phyloP scores from a whole-genome alignment of 176 grass and related monocot genomes.

The Thalia dealbata region DNA sequence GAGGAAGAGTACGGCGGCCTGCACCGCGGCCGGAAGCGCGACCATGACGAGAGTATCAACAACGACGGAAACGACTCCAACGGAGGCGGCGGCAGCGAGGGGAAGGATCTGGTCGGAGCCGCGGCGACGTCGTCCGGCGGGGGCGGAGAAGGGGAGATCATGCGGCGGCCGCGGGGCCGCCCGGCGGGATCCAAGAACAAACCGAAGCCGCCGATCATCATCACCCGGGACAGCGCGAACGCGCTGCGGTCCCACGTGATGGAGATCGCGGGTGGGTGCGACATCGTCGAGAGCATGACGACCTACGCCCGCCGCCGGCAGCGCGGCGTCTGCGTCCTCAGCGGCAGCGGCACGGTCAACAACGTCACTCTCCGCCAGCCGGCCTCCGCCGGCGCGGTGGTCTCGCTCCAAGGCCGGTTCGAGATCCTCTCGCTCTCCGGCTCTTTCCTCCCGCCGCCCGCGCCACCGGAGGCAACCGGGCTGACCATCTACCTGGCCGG shows the following conservation, averaged over 20 bases:
- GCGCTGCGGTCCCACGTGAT: constrained; percentile 80
- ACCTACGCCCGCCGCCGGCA: constrained; percentile 68
- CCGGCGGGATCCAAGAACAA: constrained; percentile 96
- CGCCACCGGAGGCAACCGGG: constrained; percentile 54
- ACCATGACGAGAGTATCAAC: constrained; percentile 31
- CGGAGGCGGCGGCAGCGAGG: constrained; percentile 11
- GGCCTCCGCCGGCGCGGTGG: constrained; percentile 10
- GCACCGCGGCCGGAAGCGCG: constrained; percentile 36
- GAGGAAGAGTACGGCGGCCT: constrained; percentile 18
- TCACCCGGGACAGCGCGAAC: constrained; percentile 83
- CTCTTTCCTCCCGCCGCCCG: constrained; percentile 73
- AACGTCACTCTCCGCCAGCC: constrained; percentile 68
- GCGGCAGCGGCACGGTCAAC: constrained; percentile 50
- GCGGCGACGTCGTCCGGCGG: constrained; percentile 9
- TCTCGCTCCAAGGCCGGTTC: constrained; percentile 54
- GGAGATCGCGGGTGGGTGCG: constrained; percentile 78
- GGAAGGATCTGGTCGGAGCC: background rate
- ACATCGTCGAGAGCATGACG: constrained; percentile 60
- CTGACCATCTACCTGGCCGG: constrained; percentile 87
- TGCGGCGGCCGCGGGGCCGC: constrained; percentile 58
- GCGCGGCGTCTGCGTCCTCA: constrained; percentile 74
- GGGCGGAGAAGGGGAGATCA: constrained; percentile 12
- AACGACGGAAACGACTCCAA: constrained; percentile 33
- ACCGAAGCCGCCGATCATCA: constrained; percentile 90
- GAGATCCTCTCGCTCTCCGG: constrained; percentile 95